phyloP scores from a whole-genome alignment of 1,139 yeast species.

The Eremothecium cymbalariae region DNA sequence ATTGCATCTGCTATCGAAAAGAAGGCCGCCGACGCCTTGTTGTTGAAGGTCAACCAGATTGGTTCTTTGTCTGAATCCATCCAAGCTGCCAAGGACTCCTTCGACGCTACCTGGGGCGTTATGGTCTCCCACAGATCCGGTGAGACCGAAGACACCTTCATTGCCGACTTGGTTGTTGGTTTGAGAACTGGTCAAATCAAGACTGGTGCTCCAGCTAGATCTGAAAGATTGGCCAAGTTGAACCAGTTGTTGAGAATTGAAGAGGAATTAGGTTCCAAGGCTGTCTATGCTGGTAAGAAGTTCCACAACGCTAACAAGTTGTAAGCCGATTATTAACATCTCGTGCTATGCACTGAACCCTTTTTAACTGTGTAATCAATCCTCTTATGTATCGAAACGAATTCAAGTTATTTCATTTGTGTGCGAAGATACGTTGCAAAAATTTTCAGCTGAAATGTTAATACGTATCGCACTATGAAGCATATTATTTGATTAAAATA shows the following conservation, averaged over 20 bases:
- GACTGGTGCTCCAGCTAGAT: conserved; percentile 99
- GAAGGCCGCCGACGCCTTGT: conserved; percentile 87
- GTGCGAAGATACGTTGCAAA: no score
- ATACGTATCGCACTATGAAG: no score
- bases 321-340: conserved; percentile 16
- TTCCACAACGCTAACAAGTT: conserved; percentile 49
- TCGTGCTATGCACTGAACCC: background rate
- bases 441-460: no score
- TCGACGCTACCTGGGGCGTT: conserved; percentile 93
- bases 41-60: conserved; percentile 93
- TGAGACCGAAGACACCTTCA: conserved; percentile 97
- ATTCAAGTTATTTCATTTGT: no score
- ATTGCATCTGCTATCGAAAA: conserved; percentile 89
- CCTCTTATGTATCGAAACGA: background rate
- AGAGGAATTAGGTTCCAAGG: conserved; percentile 94
- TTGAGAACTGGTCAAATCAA: conserved; percentile 95
- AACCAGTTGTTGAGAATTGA: conserved; percentile 95
- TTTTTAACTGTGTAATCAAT: background rate
- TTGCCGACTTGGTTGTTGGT: conserved; percentile 95
- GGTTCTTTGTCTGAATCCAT: conserved; percentile 89
- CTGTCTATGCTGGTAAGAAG: conserved; percentile 84
- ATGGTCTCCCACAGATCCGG: conserved; percentile 98
- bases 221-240: conserved; percentile 97
- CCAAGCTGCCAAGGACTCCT: conserved; percentile 86
- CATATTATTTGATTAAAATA: no score